phyloP scores from a whole-genome alignment of 495 filamentous ascomycete genomes.

The Neurospora sp. region DNA sequence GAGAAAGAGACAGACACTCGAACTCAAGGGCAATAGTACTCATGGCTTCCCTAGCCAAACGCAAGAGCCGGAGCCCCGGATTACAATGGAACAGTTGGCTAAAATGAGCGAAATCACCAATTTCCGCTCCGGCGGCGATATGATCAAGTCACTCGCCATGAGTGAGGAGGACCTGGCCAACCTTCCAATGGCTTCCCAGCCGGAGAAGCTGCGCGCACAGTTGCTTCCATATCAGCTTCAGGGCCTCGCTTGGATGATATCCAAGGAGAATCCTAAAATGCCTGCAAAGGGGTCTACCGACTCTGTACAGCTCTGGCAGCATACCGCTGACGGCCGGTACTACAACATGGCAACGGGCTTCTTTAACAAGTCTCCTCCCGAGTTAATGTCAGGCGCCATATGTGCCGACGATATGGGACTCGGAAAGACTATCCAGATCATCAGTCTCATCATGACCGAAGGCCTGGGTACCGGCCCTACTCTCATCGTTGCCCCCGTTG shows the following conservation, averaged over 20 bases:
- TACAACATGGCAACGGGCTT: constrained; percentile 73
- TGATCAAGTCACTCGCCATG: constrained; percentile 57
- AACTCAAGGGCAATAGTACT: constrained; percentile 22
- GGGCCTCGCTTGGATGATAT: constrained; percentile 74
- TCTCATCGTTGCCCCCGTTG: constrained; percentile 73
- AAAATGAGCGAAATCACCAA: constrained; percentile 53
- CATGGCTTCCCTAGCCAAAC: constrained; percentile 19
- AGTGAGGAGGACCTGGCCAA: constrained; percentile 59
- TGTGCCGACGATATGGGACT: constrained; percentile 93
- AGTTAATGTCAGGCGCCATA: constrained; percentile 70
- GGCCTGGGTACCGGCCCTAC: constrained; percentile 44
- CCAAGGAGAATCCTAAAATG: constrained; percentile 60
- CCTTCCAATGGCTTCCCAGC: constrained; percentile 66
- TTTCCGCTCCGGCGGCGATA: constrained; percentile 48
- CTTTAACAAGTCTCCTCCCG: constrained; percentile 43
- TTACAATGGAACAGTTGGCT: constrained; percentile 52
- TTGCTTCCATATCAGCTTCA: constrained; percentile 78
- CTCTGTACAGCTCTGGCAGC: constrained; percentile 76
- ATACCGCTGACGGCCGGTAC: constrained; percentile 40
- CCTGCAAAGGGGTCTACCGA: constrained; percentile 52
- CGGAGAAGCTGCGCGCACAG: constrained; percentile 48
- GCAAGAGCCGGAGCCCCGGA: constrained; percentile 22
- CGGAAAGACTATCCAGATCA: constrained; percentile 85
- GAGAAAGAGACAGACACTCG: constrained; percentile 18
- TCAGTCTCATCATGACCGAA: constrained; percentile 62